phyloP scores from a whole-genome alignment of 108 stramenopile genomes.

The Nannochloropsis salina region DNA sequence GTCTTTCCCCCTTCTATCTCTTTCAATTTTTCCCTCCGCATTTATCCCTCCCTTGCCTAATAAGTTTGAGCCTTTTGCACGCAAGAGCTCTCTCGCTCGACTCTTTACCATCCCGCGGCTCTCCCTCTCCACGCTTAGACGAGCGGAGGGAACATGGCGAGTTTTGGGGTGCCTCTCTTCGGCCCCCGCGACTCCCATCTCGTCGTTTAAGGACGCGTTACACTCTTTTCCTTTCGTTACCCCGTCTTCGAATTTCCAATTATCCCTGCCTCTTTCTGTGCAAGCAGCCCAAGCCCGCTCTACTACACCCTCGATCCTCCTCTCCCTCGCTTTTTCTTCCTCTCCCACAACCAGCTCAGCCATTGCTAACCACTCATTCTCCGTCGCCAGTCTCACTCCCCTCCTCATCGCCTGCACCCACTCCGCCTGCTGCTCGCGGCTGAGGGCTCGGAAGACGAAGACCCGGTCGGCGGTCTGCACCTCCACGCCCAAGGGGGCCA shows the following conservation, averaged over 20 bases:
- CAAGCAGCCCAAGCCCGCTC: background rate
- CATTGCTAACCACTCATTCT: constrained; percentile 10
- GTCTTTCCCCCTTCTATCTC: background rate
- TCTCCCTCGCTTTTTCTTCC: constrained; percentile 11
- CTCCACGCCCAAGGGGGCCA: background rate
- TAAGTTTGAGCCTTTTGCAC: background rate
- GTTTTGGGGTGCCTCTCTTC: background rate
- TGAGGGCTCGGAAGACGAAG: background rate
- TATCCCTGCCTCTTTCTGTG: background rate
- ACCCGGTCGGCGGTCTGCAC: background rate
- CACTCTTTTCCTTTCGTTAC: background rate
- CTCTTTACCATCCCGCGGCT: background rate
- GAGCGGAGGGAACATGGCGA: background rate
- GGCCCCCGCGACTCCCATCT: background rate
- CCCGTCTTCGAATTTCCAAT: background rate
- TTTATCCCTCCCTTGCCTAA: background rate
- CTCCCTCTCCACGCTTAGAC: background rate
- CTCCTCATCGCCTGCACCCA: background rate
- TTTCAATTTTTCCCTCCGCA: no score
- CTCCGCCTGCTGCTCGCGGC: background rate
- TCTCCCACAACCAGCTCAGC: constrained; percentile 11
- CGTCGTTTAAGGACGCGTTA: background rate
- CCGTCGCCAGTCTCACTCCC: background rate
- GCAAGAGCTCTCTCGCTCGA: background rate
- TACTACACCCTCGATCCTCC: background rate